A percentile compares a stretch with the other conserved stretches of the same genome.
Conservation (phyloP, 1,139 yeast genomes). For the Blastobotrys proliferans region DNA sequence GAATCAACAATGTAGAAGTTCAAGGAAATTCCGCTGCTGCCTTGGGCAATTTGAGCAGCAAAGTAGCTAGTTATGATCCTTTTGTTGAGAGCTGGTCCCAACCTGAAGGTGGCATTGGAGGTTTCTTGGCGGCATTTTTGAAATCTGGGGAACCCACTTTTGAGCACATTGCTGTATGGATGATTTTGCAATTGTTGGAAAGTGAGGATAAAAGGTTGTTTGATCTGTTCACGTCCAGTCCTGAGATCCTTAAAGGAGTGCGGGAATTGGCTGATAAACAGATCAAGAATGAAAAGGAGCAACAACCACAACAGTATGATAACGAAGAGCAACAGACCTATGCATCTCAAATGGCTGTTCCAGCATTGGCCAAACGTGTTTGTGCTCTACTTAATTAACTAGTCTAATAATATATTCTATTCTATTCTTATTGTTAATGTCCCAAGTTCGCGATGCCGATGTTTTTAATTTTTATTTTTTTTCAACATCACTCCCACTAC, state of each 20-base stretch:
- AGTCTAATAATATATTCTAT: conserved; percentile 1
- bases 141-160: conserved; percentile 89
- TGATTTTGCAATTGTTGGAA: conserved; percentile 86
- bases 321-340: conserved; percentile 26
- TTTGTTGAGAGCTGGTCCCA: conserved; percentile 75
- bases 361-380: conserved; percentile 35
- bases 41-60: conserved; percentile 87
- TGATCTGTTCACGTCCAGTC: conserved; percentile 32
- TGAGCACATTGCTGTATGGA: conserved; percentile 98
- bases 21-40: conserved; percentile 99
- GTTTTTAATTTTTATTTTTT: neutral
- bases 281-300: conserved; percentile 19
- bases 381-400: conserved; percentile 23
- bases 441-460: neutral
- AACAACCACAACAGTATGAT: conserved; percentile 14
- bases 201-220: conserved; percentile 70
- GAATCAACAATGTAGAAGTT: conserved; percentile 85
- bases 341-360: conserved; percentile 36
- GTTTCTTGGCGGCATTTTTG: conserved; percentile 76
- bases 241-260: conserved; percentile 34
- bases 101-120: conserved; percentile 83
- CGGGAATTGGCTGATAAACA: conserved; percentile 34
- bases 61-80: conserved; percentile 77
- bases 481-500: neutral
- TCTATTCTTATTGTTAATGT: neutral